These are phyloP conservation scores for Coprinopsis cinerea DNA, from an alignment of 768 basidiomycete species.

Conservation along the genomic window DNA sequence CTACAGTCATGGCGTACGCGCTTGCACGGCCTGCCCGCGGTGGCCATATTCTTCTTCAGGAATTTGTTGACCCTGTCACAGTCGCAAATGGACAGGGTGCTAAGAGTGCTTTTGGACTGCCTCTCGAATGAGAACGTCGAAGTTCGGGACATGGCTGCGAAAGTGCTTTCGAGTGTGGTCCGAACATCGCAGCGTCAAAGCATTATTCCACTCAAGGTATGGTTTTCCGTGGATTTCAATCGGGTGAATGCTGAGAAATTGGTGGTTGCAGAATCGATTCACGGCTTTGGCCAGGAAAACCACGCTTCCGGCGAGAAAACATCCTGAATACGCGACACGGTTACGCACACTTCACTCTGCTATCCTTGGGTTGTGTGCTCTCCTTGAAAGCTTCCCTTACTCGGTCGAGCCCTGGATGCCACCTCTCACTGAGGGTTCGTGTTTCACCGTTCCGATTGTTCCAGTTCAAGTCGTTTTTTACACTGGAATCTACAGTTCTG, in stretches of 20 bases:
- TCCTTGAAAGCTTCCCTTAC: conserved; percentile 92
- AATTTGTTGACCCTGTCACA: conserved; percentile 76
- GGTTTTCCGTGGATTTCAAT: no score
- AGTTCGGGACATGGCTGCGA: conserved; percentile 87
- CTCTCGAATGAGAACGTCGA: conserved; percentile 88
- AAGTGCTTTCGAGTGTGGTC: conserved; percentile 79
- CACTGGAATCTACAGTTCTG: conserved; percentile 42
- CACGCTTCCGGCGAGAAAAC: conserved; percentile 61
- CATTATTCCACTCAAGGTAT: conserved; percentile 78
- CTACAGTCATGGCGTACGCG: conserved; percentile 86
- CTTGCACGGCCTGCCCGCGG: conserved; percentile 78
- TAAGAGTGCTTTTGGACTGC: conserved; percentile 82
- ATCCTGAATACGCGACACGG: conserved; percentile 66
- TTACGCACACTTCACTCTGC: conserved; percentile 79
- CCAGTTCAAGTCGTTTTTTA: neutral
- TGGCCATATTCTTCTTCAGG: conserved; percentile 88
- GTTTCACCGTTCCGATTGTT: conserved; percentile 1
- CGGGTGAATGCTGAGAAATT: no score
- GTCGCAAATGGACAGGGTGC: conserved; percentile 58
- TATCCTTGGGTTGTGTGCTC: conserved; percentile 83
- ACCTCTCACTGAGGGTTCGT: conserved; percentile 65
- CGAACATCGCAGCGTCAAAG: conserved; percentile 87
- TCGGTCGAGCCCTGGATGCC: conserved; percentile 93
- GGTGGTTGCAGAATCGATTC: conserved; percentile 70
- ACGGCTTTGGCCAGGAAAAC: conserved; percentile 53